Base-by-base conservation (phyloP, 441 rosid species). In the Iberis amara region DNA sequence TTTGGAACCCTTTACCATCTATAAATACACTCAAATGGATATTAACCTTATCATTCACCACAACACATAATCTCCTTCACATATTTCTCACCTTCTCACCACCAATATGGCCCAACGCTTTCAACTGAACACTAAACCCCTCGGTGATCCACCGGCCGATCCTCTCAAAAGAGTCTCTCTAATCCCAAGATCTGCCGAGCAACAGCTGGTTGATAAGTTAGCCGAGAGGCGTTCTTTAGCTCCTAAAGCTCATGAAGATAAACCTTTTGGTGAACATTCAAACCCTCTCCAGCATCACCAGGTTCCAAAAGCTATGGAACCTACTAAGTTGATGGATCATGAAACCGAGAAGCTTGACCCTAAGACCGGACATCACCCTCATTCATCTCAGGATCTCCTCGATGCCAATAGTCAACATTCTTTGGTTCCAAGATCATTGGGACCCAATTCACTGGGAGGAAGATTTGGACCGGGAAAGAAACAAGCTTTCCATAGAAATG, bases 181-280 rank as follows among this genome's bases (percentile, higher is more conserved):
- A 7, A 67, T 67, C 48, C 71, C 71, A 54, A 60, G 71, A 67
- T 31, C 66, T 0, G 27, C 71, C 12, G 71, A 61, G 62, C 71
- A 54, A 27, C 55, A 55, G 32, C 53, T 42, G 43, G 3, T 54
- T 48, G 67, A 67, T 0, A 67, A 37, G 48, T 26, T 27, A 23
- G 54, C 12, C n/a, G 71, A 66, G 32, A 66, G 62, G 65, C 71
- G 66, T 42, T 57, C 66, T 42, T 32, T 48, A 41, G 38, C 39
- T 39, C 39, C 62, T 0, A 37, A 31, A 37, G 30, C 62, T 38
- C 58, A 55, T 4, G 48, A 55, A 21, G 62, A 60, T 18, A 60
- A 48, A 12, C 43, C 61, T 15, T 66, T 35, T 36, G 57, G 30
- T 14, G 62, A 42, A 4, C 47, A 54, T 4, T 27, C 61, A 21